A percentile compares a stretch with the other conserved stretches of the same genome.
These are phyloP conservation scores for Pelargonium citronellum DNA, from an alignment of 441 rosid species.

Conservation along the genomic window DNA sequence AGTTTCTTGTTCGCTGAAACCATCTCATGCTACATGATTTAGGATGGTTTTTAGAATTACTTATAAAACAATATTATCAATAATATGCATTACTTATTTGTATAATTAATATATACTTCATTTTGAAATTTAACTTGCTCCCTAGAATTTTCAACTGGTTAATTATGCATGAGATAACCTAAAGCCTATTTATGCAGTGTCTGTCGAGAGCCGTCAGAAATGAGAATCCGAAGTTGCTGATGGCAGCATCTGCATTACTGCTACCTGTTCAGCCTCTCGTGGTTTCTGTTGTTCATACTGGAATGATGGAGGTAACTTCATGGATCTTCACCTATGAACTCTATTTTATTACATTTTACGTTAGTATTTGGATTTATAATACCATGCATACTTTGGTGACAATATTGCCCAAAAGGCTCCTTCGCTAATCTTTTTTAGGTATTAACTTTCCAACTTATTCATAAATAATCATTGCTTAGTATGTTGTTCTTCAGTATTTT, in stretches of 20 bases:
- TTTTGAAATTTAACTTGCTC: too few relatives aligned
- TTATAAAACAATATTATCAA: too few relatives aligned
- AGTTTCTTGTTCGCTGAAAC: too few relatives aligned
- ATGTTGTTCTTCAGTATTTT: neutral
- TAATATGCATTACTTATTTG: too few relatives aligned
- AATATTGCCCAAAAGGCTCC: neutral
- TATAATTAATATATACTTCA: too few relatives aligned
- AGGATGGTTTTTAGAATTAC: too few relatives aligned
- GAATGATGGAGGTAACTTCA: constrained; percentile 82
- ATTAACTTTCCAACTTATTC: neutral
- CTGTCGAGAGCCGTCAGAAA: constrained; percentile 73
- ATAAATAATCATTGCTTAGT: neutral
- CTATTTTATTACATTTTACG: neutral
- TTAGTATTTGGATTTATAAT: constrained; percentile 2
- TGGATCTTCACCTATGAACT: constrained; percentile 2
- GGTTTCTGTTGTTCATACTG: constrained; percentile 89
- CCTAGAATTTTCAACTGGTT: neutral
- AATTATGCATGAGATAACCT: constrained; percentile 1
- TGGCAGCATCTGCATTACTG: constrained; percentile 84
- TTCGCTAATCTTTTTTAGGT: neutral
- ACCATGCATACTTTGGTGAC: neutral
- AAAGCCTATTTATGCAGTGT: constrained; percentile 44
- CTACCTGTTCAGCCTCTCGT: constrained; percentile 86
- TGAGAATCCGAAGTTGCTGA: constrained; percentile 77
- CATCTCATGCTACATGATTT: too few relatives aligned